phyloP scores from a whole-genome alignment of 2,329 filamentous ascomycete genomes.

The Sclerotinia sclerotiorum region DNA sequence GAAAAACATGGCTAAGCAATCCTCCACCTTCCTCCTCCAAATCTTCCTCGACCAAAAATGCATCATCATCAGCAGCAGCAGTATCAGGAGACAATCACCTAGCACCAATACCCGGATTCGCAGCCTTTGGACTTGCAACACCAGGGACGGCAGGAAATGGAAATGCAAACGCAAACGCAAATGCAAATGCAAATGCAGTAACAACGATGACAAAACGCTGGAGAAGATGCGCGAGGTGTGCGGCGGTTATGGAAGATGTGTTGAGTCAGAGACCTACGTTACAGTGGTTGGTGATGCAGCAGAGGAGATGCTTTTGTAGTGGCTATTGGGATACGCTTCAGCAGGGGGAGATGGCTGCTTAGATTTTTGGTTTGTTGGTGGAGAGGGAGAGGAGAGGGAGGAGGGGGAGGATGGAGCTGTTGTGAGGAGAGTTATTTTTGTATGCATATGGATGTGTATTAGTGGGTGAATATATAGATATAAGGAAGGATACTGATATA shows the following conservation, averaged over 20 bases:
- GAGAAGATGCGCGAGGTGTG: slow-evolving; percentile 41
- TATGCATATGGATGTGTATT: not conserved
- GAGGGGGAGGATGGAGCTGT: too few species aligned
- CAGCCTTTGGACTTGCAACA: not conserved
- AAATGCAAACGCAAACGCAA: slow-evolving; percentile 8
- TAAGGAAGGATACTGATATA: too few species aligned
- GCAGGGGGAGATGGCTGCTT: slow-evolving; percentile 36
- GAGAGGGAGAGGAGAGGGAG: too few species aligned
- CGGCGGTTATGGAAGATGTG: slow-evolving; percentile 41
- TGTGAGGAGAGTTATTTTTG: too few species aligned
- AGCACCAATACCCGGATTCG: not conserved
- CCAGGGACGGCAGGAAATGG: not conserved
- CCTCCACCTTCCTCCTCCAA: slow-evolving; percentile 24
- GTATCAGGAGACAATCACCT: not conserved
- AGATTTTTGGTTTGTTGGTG: not conserved
- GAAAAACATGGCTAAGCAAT: slow-evolving; percentile 37
- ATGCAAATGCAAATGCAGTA: not conserved
- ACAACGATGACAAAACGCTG: slow-evolving; percentile 25
- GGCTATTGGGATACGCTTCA: slow-evolving; percentile 40
- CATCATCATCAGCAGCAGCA: not conserved
- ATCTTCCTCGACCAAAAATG: not conserved
- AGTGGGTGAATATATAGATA: too few species aligned
- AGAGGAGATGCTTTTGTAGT: slow-evolving; percentile 40
- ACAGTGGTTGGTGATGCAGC: slow-evolving; percentile 42
- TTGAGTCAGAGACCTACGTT: slow-evolving; percentile 36